Evolutionary conservation across 371 early-diverging fungal genomes (phyloP).

Genomic region (Rhizopus delemar): DNA sequence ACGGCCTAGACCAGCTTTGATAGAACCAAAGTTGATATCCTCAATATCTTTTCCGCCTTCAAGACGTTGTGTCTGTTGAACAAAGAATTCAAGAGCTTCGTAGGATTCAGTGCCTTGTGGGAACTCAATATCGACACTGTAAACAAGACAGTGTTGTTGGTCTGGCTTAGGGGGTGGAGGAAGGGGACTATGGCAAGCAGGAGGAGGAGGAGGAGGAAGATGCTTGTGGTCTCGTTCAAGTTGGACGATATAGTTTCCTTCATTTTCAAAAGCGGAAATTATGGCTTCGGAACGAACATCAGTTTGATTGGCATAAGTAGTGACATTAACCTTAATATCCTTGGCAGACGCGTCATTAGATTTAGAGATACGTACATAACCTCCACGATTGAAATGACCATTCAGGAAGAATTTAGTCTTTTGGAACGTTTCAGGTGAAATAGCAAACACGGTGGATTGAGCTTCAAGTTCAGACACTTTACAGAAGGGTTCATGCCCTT

Average conservation of each 20-base stretch:
- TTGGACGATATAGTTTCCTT: conserved; percentile 36
- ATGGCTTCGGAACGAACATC: conserved; percentile 17
- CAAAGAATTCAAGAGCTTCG: conserved; percentile 20
- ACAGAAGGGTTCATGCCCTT: conserved; percentile 17
- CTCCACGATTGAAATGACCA: conserved; percentile 20
- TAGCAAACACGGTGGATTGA: conserved; percentile 16
- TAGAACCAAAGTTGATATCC: conserved; percentile 23
- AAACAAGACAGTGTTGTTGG: conserved; percentile 27
- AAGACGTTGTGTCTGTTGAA: conserved; percentile 15
- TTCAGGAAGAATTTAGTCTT: conserved; percentile 18
- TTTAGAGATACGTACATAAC: conserved; percentile 20
- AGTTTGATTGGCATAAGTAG: conserved; percentile 14
- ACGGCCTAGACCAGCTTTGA: conserved; percentile 27
- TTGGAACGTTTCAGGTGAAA: conserved; percentile 26
- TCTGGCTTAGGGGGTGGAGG: neutral
- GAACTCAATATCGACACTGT: conserved; percentile 26
- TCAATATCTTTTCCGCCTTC: conserved; percentile 17
- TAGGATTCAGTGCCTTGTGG: conserved; percentile 22
- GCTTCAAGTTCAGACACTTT: conserved; percentile 16
- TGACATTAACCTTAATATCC: conserved; percentile 25
- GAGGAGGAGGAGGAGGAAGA: conserved; percentile 7
- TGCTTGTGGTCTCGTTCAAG: conserved; percentile 23
- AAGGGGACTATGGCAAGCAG: neutral
- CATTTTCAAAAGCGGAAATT: conserved; percentile 30
- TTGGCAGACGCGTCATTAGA: conserved; percentile 14